Conservation (phyloP, 768 basidiomycete genomes). For the Mycena rebaudengoi region DNA sequence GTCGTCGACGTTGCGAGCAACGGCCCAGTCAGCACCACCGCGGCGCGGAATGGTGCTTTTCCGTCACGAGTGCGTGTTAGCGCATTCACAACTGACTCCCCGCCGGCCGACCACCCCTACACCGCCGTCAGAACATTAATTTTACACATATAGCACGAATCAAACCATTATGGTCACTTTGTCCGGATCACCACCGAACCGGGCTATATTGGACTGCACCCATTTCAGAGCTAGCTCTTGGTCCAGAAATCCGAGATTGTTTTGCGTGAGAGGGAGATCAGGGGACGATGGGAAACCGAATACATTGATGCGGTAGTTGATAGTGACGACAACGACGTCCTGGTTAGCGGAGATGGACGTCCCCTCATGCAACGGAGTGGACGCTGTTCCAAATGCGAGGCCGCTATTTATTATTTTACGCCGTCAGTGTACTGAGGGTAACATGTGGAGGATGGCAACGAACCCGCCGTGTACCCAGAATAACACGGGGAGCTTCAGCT, state of each 20-base stretch:
- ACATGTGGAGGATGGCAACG: not conserved
- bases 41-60: constrained; percentile 3
- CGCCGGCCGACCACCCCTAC: constrained; percentile 13
- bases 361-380: not conserved
- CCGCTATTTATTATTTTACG: not conserved
- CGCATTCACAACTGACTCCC: not conserved
- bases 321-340: constrained; percentile 13
- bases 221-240: constrained; percentile 33
- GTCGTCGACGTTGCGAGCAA: not conserved
- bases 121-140: too few relatives aligned
- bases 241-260: constrained; percentile 19
- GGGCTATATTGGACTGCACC: constrained; percentile 55
- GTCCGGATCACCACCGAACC: constrained; percentile 52
- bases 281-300: constrained; percentile 14
- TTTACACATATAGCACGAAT: too few relatives aligned
- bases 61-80: constrained; percentile 8
- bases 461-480: constrained; percentile 18
- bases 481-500: constrained; percentile 4
- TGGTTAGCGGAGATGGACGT: constrained; percentile 9
- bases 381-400: constrained; percentile 1
- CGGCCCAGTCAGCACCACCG: constrained; percentile 3
- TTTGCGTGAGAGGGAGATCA: constrained; percentile 7
- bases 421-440: not conserved
- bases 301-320: constrained; percentile 16
- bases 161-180: constrained; percentile 38